A percentile compares a stretch with the other conserved stretches of the same genome.
phyloP scores from a whole-genome alignment of 129 eudicot genomes.

The Saussurea involucrata region DNA sequence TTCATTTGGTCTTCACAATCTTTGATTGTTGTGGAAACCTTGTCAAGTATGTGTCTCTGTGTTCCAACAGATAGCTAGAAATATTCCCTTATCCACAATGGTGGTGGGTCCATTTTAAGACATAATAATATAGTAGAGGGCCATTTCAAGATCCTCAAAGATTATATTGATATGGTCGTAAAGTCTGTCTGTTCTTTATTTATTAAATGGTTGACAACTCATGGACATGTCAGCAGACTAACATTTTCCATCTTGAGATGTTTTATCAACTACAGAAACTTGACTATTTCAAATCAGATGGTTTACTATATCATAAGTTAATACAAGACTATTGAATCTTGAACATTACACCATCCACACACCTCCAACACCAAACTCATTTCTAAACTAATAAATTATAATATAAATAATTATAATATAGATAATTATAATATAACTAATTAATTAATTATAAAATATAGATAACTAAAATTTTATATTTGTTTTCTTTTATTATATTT shows the following conservation, averaged over 20 bases:
- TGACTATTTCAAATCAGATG: neutral
- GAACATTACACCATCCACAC: too few species aligned
- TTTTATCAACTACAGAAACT: neutral
- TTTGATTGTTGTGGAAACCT: conserved; percentile 8
- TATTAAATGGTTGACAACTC: neutral
- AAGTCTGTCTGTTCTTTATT: neutral
- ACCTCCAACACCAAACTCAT: too few species aligned
- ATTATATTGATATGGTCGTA: neutral
- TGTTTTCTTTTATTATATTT: too few species aligned
- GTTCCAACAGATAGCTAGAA: neutral
- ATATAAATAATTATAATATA: too few species aligned
- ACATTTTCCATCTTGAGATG: neutral
- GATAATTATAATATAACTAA: too few species aligned
- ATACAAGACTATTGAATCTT: too few species aligned
- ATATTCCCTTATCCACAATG: conserved; percentile 5
- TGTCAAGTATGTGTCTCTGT: neutral
- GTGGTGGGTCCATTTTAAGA: conserved; percentile 4
- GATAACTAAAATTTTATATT: too few species aligned
- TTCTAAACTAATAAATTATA: too few species aligned
- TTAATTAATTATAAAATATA: too few species aligned
- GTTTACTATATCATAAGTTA: too few species aligned
- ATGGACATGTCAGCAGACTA: neutral
- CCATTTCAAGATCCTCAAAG: conserved; percentile 12
- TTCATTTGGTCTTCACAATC: conserved; percentile 1
- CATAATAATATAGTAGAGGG: neutral